Conservation (phyloP, 2,329 filamentous ascomycete species). For the Allantophomopsis lycopodina region DNA sequence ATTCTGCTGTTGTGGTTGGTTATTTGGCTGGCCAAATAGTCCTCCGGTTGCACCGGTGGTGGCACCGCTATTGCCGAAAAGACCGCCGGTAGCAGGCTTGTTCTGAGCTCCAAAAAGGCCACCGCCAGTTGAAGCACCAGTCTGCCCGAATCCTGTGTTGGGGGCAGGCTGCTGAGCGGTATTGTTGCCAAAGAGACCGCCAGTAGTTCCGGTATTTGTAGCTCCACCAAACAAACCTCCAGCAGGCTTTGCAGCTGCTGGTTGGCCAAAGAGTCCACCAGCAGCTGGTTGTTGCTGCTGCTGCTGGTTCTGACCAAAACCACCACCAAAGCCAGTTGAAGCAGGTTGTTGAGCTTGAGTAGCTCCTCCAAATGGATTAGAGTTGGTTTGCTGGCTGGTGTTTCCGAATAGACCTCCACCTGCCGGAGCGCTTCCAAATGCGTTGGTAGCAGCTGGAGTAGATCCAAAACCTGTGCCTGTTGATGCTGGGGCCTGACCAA, state of each 20-base stretch:
- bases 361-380: too few species aligned
- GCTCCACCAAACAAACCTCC: constrained; percentile 24
- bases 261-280: constrained; percentile 1
- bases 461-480: constrained; percentile 3
- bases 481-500: constrained; percentile 10
- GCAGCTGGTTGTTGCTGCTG: too few species aligned
- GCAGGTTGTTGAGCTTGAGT: too few species aligned
- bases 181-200: constrained; percentile 25
- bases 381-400: constrained; percentile 7
- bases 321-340: too few species aligned
- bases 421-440: constrained; percentile 18
- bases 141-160: constrained; percentile 3
- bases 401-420: constrained; percentile 22
- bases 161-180: not conserved
- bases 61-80: constrained; percentile 25
- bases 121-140: not conserved
- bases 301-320: too few species aligned
- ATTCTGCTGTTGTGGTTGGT: constrained; percentile 22
- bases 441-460: not conserved
- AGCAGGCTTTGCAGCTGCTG: constrained; percentile 23
- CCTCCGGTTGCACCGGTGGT: constrained; percentile 24
- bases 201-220: constrained; percentile 14
- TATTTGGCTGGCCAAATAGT: constrained; percentile 25
- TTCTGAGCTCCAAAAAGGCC: constrained; percentile 17
- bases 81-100: constrained; percentile 21